These are phyloP conservation scores for Gomphus bonarii DNA, from an alignment of 1,284 basidiomycete species.

Conservation along the genomic window DNA sequence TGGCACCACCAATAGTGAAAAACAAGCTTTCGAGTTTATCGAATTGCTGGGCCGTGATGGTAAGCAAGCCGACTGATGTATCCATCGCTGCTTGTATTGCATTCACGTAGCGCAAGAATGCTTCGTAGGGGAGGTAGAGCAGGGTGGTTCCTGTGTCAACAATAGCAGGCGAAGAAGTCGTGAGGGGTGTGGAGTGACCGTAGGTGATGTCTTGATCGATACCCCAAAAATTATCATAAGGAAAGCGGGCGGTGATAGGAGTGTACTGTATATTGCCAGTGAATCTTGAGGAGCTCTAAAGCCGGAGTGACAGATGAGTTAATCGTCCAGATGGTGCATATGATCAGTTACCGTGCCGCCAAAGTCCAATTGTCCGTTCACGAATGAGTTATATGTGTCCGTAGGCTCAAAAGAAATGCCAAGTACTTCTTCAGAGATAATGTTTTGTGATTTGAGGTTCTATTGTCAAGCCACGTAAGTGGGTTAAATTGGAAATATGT, in stretches of 20 bases:
- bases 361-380: constrained; percentile 15
- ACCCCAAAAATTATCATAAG: constrained; percentile 16
- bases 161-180: too few relatives aligned
- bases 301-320: too few relatives aligned
- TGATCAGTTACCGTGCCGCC: constrained; percentile 17
- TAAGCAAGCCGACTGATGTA: constrained; percentile 14
- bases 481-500: too few relatives aligned
- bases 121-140: constrained; percentile 13
- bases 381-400: background rate
- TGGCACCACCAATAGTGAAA: constrained; percentile 15
- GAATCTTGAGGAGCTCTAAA: too few relatives aligned
- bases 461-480: too few relatives aligned
- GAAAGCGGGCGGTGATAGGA: constrained; percentile 14
- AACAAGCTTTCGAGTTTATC: constrained; percentile 15
- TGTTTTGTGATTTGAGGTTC: too few relatives aligned
- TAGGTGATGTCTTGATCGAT: constrained; percentile 15
- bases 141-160: constrained; percentile 18
- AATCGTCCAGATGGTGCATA: too few relatives aligned
- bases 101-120: constrained; percentile 13
- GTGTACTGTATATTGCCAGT: constrained; percentile 15
- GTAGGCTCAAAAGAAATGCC: too few relatives aligned
- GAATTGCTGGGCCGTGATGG: constrained; percentile 12
- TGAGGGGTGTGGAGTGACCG: too few relatives aligned
- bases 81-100: constrained; percentile 16
- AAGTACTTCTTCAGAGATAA: too few relatives aligned